Percentiles rank a stretch among this genome's conserved stretches.
Conservation (phyloP, 192 early-diverging fungal genomes). For the Podila epicladia region DNA sequence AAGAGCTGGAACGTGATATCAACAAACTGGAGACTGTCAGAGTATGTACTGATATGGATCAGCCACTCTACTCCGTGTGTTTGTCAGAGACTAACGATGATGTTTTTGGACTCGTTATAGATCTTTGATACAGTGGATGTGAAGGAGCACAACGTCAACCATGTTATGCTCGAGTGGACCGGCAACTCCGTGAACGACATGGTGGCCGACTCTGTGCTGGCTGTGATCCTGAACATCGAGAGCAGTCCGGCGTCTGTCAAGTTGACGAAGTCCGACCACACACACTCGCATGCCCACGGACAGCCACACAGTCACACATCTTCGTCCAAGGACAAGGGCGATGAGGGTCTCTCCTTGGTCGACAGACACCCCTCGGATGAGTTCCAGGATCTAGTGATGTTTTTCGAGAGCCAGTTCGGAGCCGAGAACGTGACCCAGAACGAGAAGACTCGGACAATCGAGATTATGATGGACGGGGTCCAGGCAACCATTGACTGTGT, state of each 20-base stretch:
- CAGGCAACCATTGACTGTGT: constrained; percentile 31
- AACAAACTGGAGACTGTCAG: constrained; percentile 42
- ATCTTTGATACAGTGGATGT: constrained; percentile 78
- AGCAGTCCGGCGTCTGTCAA: constrained; percentile 92
- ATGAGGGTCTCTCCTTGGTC: constrained; percentile 7
- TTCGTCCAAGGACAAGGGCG: background rate
- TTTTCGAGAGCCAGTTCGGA: constrained; percentile 43
- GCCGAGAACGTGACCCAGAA: constrained; percentile 33
- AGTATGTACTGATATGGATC: constrained; percentile 12
- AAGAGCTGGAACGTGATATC: constrained; percentile 53
- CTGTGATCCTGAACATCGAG: constrained; percentile 86
- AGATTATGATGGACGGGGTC: constrained; percentile 32
- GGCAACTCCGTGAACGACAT: constrained; percentile 94
- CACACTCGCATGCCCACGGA: constrained; percentile 35
- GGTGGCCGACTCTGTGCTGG: constrained; percentile 93
- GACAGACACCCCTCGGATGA: constrained; percentile 26
- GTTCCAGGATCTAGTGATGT: constrained; percentile 47
- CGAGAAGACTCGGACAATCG: constrained; percentile 16
- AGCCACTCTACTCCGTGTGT: too few species aligned
- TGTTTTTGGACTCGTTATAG: constrained; percentile 6
- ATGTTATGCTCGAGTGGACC: constrained; percentile 89
- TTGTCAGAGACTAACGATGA: background rate
- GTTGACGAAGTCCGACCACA: constrained; percentile 44
- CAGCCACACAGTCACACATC: constrained; percentile 14
- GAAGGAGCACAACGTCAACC: constrained; percentile 62